Evolutionary conservation across 2,329 filamentous ascomycete genomes (phyloP).

Genomic region (Akanthomyces uredinophilus): DNA sequence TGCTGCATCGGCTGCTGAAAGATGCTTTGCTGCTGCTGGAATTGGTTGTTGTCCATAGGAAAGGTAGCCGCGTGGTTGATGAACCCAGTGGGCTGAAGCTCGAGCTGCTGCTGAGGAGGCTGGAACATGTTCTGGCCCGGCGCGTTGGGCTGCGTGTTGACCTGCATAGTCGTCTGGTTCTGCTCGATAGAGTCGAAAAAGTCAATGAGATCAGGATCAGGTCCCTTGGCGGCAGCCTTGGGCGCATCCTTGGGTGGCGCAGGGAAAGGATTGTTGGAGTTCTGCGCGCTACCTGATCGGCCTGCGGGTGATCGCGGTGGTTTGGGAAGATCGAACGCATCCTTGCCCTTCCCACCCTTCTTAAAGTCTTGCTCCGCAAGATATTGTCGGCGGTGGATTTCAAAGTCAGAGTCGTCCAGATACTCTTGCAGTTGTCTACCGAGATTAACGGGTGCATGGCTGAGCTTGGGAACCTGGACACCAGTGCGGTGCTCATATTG

Average conservation of each 20-base stretch:
- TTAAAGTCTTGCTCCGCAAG: slow-evolving; percentile 77
- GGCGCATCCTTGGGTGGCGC: slow-evolving; percentile 34
- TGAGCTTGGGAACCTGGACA: slow-evolving; percentile 92
- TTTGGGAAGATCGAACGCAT: slow-evolving; percentile 33
- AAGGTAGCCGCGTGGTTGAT: slow-evolving; percentile 5
- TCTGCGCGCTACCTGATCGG: slow-evolving; percentile 20
- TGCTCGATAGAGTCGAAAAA: slow-evolving; percentile 93
- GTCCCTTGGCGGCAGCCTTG: slow-evolving; percentile 51
- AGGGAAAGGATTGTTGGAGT: slow-evolving; percentile 40
- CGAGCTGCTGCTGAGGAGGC: slow-evolving; percentile 20
- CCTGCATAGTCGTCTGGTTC: slow-evolving; percentile 68
- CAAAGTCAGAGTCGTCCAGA: slow-evolving; percentile 89
- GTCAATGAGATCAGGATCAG: slow-evolving; percentile 78
- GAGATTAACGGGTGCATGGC: slow-evolving; percentile 91
- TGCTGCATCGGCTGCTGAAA: slow-evolving; percentile 36
- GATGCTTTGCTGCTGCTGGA: slow-evolving; percentile 26
- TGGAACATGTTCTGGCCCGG: slow-evolving; percentile 28
- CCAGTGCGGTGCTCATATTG: slow-evolving; percentile 89
- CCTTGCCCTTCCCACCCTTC: slow-evolving; percentile 40
- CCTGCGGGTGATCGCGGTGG: slow-evolving; percentile 27
- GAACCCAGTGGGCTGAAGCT: slow-evolving; percentile 17
- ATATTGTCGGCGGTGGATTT: slow-evolving; percentile 87
- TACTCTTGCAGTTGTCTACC: slow-evolving; percentile 91
- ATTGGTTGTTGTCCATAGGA: slow-evolving; percentile 24
- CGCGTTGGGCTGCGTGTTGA: slow-evolving; percentile 32